Base-by-base conservation (phyloP, 192 early-diverging fungal species). In the Linderina pennispora region DNA sequence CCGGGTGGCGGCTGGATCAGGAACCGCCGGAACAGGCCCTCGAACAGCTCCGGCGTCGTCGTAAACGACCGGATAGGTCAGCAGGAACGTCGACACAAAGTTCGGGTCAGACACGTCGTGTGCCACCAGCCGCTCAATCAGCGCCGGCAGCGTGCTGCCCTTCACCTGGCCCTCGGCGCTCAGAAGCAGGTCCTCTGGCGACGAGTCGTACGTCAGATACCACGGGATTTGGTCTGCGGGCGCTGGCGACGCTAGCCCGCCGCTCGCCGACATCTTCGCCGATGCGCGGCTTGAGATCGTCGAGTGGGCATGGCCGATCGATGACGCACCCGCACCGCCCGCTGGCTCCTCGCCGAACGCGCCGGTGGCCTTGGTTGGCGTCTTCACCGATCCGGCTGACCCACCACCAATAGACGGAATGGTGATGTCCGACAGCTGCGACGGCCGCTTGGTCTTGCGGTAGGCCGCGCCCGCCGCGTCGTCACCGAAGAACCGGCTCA, bases 21-120 rank as follows among this genome's bases (percentile, higher is more conserved):
- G 68, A 88, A 99, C 54, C 96, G 82, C 20, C 61, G 58, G 55
- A 83, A 81, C 37, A 99, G 68, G 15, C 81, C 54, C 4, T 78
- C 71, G 26, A 95, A 78, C 16, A 99, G 75, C 48, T 89, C 84
- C 5, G 70, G 74, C 0, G 91, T 84, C 1, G 84, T 81, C 3
- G 85, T 84, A 53, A 97, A 97, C 8, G 92, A 91, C 22, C 90
- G 89, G 74, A n/a, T 95, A 99, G 2, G 96, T 97, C 25, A 99
- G 71, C 45, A 99, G 53, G 61, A 99, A 97, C 0, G 91, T 88
- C 21, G 76, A 78, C 24, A 81, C 84, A 68, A 90, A 97, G 60
- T 82, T 84, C 37, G 81, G 60, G 42, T 98, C 92, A 8, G 40
- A 67, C 13, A 80, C 79, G 49, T 97, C 91, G 43, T 97, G 94